Base-by-base conservation (phyloP, 495 filamentous ascomycete genomes). In the Symbiotaphrina buchneri region DNA sequence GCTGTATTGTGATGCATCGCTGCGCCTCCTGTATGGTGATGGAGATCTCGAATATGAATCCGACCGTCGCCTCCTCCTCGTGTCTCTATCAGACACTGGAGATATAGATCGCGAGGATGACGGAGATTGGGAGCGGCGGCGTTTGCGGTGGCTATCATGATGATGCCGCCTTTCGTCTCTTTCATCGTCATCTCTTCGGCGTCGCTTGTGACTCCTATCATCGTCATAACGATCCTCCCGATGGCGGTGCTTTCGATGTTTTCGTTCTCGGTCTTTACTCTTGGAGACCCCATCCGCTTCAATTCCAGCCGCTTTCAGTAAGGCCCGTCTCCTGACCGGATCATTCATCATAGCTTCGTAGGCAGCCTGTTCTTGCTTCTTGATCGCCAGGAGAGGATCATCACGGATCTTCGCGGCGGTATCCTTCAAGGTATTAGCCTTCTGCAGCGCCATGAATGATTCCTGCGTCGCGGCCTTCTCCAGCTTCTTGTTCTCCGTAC, bases 271-370 rank as follows among this genome's bases (percentile, higher is more conserved):
- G 49, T 29, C 27, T 57, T 53, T 18, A 58, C 48, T 19, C 64
- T 63, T 40, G 48, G 48, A 35, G 41, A 33, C 33, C 41, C 37
- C 16, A 17, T 29, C 24, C n/a, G 38, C 32, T 29, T 56, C 42
- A 36, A 42, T 31, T 39, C 55, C 69, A 41, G 68, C 63, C 16
- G 63, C 60, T 27, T 67, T 66, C 27, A 81, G 57, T 17, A 83
- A 51, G 45, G 75, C 68, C 41, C 70, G 56, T 41, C 74, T 60
- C 45, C 69, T 71, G 26, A 73, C 59, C 2, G 76, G 69, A 43
- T 91, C 80, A 36, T 81, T 90, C 61, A 92, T 79, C 59, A 76
- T 68, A 0, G 70, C 68, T 49, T 94, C 80, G 43, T 84, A 84
- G 4, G 81, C 79, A 34, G 76, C 77, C 52, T 94, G 83, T 45